Base-by-base conservation (phyloP, 2,329 filamentous ascomycete species). In the Stagonosporopsis vannaccii region DNA sequence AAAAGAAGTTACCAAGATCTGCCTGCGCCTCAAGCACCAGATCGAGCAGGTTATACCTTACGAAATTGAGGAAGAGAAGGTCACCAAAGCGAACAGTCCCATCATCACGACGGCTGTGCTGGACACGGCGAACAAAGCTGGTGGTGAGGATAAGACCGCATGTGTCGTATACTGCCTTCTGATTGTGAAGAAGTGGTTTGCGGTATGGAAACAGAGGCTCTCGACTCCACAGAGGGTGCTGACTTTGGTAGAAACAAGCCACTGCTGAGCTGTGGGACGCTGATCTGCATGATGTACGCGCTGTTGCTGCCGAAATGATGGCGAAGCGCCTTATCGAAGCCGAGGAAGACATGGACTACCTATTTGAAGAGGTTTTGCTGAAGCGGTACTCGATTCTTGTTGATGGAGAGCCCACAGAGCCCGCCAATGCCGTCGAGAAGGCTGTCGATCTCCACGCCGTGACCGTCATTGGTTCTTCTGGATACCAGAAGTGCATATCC, bases 401-500 rank as follows among this genome's bases (percentile, higher is more conserved):
- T 36, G 84, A 94, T 61, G 87, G 86, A 37, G 82, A 89, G 61
- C 82, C 89, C 37, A 92, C 91, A 0, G 79, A 83, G 1, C 90
- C 94, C 0, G 84, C 89, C 60, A 99, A 98, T 70, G 95, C 91
- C 20, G 88, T 99, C 56, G 95, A 99, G 76, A 91, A 92, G 69
- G 91, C 95, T 0, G 92, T 98, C 32, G 95, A 99, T 69, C 79
- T 98, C 23, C 95, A 99, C 73, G 92, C 94, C 1, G 81, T 98
- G 41, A 84, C 85, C 13, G 87, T 99, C 43, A 98, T 98, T 60
- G 92, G 92, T 2, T 94, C 90, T 0, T 92, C 91, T 0, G 94
- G 95, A 23, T 99, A 98, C 75, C 95, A 98, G 68, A 97, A 96
- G 78, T 98, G 94, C 72, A 92, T 98, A 69, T 86, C 84, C 60